Conservation (phyloP, 257 asterid genomes). For the Solanum appendiculatum region DNA sequence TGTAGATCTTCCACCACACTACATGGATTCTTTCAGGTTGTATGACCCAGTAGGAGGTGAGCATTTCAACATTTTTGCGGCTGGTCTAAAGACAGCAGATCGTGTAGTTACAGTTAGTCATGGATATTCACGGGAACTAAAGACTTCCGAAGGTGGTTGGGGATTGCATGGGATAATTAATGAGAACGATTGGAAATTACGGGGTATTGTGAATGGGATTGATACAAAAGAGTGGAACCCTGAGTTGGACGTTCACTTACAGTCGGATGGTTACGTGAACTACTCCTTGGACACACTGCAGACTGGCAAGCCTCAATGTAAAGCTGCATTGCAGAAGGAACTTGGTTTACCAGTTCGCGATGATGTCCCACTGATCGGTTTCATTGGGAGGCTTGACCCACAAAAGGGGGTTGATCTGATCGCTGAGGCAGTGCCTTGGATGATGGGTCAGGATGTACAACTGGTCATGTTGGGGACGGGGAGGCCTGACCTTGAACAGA, state of each 20-base stretch:
- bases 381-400: conserved; percentile 85
- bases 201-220: conserved; percentile 90
- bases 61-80: conserved; percentile 90
- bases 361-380: conserved; percentile 69
- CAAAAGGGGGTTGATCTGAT: conserved; percentile 92
- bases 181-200: conserved; percentile 69
- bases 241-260: conserved; percentile 51
- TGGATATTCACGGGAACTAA: conserved; percentile 86
- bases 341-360: conserved; percentile 58
- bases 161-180: conserved; percentile 76
- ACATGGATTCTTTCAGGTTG: conserved; percentile 54
- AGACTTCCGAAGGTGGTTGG: conserved; percentile 93
- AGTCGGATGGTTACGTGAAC: conserved; percentile 66
- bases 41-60: conserved; percentile 92
- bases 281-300: conserved; percentile 73
- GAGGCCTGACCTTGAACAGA: conserved; percentile 59
- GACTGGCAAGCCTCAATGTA: conserved; percentile 68
- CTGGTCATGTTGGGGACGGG: conserved; percentile 91
- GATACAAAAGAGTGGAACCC: conserved; percentile 92
- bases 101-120: conserved; percentile 85
- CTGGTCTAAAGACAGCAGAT: conserved; percentile 82
- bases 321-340: conserved; percentile 82
- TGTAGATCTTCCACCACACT: conserved; percentile 72
- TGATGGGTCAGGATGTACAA: conserved; percentile 78
- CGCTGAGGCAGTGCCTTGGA: conserved; percentile 90